Conservation (phyloP, 2,329 filamentous ascomycete genomes). For the Claviceps monticola region DNA sequence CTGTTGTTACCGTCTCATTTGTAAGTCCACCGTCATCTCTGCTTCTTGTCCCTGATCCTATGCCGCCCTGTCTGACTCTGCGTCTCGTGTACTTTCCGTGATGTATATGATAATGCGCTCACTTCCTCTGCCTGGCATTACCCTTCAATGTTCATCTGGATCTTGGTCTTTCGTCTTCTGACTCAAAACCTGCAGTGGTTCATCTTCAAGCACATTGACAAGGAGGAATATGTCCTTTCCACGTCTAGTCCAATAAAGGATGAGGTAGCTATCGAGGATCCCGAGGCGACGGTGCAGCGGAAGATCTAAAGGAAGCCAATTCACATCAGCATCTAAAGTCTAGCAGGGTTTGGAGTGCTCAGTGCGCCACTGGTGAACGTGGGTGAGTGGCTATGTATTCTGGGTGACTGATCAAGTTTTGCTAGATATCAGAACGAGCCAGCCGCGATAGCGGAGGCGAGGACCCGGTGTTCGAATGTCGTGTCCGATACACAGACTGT, state of each 20-base stretch:
- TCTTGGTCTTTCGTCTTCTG: background rate
- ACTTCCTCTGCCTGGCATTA: background rate
- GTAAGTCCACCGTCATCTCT: background rate
- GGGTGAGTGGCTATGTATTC: no score
- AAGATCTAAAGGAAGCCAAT: no score
- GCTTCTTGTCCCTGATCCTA: background rate
- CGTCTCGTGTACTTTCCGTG: no score
- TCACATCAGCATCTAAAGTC: background rate
- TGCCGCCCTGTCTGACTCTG: no score
- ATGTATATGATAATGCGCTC: no score
- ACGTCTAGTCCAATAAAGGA: conserved; percentile 7
- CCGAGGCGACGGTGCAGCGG: conserved; percentile 5
- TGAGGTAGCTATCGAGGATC: background rate
- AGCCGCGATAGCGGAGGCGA: no score
- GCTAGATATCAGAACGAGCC: no score
- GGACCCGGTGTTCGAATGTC: no score
- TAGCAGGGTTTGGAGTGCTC: background rate
- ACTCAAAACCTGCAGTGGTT: conserved; percentile 4
- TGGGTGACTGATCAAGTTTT: no score
- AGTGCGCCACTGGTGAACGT: no score
- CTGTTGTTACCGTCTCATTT: conserved; percentile 28
- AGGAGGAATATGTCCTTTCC: conserved; percentile 13
- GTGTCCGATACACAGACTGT: no score
- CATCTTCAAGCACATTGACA: conserved; percentile 12
- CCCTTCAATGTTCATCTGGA: background rate